Evolutionary conservation across 2,329 filamentous ascomycete species (phyloP).

Genomic region (Alternaria alternata): DNA sequence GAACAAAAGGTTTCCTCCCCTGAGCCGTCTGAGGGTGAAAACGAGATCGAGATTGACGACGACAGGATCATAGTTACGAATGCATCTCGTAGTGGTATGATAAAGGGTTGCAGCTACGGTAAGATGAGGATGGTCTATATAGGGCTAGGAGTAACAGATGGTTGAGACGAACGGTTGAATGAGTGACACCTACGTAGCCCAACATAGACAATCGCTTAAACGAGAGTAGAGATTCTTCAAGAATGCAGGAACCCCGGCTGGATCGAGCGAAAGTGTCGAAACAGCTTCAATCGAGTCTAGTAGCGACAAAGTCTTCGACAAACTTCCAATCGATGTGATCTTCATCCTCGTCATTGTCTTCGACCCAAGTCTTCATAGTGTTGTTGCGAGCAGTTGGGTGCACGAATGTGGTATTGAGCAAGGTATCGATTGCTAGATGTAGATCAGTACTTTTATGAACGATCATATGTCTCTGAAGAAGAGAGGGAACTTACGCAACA

Average conservation of each 20-base stretch:
- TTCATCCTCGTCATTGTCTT: background rate
- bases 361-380: background rate
- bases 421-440: background rate
- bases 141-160: background rate
- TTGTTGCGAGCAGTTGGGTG: background rate
- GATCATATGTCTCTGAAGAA: background rate
- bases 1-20: background rate
- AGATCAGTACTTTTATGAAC: background rate
- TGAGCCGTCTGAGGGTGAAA: background rate
- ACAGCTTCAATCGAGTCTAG: background rate
- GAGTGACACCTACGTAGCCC: background rate
- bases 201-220: background rate
- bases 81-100: background rate
- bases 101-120: background rate
- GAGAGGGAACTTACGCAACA: background rate
- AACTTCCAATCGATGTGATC: background rate
- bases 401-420: background rate
- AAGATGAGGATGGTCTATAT: background rate
- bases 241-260: background rate
- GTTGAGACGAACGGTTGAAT: no score
- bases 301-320: background rate
- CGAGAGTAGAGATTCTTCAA: background rate
- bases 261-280: background rate
- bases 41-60: background rate
- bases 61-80: background rate